Evolutionary conservation across 2,329 filamentous ascomycete species (phyloP).

Genomic region (Aspergillus awamori): DNA sequence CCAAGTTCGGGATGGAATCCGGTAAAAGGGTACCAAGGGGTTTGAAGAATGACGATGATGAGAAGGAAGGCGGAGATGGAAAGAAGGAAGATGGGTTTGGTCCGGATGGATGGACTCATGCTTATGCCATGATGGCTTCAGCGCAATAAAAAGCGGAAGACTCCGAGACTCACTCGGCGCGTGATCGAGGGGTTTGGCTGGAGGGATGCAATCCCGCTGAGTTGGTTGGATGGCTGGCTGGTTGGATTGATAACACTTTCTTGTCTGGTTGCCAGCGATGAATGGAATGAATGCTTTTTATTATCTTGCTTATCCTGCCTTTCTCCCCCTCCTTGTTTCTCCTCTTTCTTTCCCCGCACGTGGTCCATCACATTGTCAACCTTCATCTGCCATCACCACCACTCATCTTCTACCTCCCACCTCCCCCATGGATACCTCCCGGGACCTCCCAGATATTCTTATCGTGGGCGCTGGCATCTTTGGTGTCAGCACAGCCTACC

Average conservation of each 20-base stretch:
- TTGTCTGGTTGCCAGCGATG: no score
- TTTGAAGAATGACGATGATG: background rate
- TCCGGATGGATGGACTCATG: background rate
- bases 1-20: background rate
- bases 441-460: conserved; percentile 37
- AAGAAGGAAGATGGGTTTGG: background rate
- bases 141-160: background rate
- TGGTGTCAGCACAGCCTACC: conserved; percentile 67
- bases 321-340: background rate
- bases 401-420: background rate
- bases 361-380: background rate
- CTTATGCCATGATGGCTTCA: background rate
- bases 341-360: background rate
- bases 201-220: no score
- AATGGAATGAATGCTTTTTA: no score
- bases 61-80: background rate
- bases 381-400: background rate
- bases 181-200: background rate
- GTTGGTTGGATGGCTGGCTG: no score
- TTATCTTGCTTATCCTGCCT: no score
- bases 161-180: background rate
- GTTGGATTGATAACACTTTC: no score
- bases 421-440: background rate
- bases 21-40: background rate
- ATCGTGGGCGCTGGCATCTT: conserved; percentile 69